These are phyloP conservation scores for Termitomyces sp. DNA, from an alignment of 768 basidiomycete species.

Conservation along the genomic window DNA sequence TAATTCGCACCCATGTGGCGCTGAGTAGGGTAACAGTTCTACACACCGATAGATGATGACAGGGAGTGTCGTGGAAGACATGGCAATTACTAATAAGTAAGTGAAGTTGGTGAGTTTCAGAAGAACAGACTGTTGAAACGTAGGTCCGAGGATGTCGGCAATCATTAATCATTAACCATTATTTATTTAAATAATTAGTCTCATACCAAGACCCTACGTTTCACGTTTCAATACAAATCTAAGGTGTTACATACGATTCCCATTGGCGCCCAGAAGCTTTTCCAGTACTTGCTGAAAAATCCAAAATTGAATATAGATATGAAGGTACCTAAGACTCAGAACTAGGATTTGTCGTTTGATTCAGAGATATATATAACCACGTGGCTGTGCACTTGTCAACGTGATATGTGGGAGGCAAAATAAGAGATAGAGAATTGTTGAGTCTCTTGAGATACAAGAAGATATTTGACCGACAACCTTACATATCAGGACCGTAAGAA, in stretches of 20 bases:
- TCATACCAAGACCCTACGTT: too few relatives aligned
- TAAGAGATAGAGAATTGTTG: neutral
- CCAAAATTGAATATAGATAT: too few relatives aligned
- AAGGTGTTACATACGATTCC: too few relatives aligned
- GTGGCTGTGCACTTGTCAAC: neutral
- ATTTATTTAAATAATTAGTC: too few relatives aligned
- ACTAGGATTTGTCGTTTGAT: too few relatives aligned
- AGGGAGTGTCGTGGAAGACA: conserved; percentile 13
- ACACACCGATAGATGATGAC: conserved; percentile 48
- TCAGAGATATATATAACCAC: too few relatives aligned
- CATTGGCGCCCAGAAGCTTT: neutral
- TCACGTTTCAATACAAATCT: too few relatives aligned
- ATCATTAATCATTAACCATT: too few relatives aligned
- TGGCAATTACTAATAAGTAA: neutral
- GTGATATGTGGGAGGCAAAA: neutral
- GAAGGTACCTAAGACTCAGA: too few relatives aligned
- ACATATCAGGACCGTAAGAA: too few relatives aligned
- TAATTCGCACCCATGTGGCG: neutral
- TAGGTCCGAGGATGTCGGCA: too few relatives aligned
- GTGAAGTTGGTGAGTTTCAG: neutral
- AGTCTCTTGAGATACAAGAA: neutral
- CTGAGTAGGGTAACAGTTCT: neutral
- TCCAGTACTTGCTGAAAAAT: too few relatives aligned
- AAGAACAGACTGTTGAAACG: neutral
- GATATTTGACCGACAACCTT: neutral